Evolutionary conservation across 2,329 filamentous ascomycete genomes (phyloP).

Genomic region (Calonectria hongkongensis): DNA sequence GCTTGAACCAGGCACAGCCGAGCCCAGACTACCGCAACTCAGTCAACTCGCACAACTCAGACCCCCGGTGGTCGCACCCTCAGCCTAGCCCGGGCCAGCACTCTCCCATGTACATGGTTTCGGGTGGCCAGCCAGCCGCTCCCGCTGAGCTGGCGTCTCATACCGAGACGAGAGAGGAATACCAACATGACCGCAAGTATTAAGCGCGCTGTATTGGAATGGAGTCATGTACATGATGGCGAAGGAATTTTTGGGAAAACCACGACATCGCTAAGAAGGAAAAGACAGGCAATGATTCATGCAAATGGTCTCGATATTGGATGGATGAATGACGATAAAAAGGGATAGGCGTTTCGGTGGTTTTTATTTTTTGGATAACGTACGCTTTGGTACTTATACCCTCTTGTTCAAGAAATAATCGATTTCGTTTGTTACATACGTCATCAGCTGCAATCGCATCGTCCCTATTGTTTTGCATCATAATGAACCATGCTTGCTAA

Average conservation of each 20-base stretch:
- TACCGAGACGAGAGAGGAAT: constrained; percentile 68
- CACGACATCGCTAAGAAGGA: neutral
- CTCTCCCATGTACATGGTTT: constrained; percentile 59
- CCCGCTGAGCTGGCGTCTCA: constrained; percentile 68
- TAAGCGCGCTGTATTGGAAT: neutral
- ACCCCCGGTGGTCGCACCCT: constrained; percentile 65
- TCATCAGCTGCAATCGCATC: neutral
- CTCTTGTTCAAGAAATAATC: constrained; percentile 34
- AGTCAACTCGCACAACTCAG: constrained; percentile 45
- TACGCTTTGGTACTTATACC: constrained; percentile 37
- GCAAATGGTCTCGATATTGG: neutral
- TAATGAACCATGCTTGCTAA: neutral
- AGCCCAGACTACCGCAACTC: constrained; percentile 53
- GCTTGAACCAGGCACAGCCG: constrained; percentile 49
- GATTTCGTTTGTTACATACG: constrained; percentile 8
- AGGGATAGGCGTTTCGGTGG: constrained; percentile 29
- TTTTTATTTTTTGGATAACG: constrained; percentile 27
- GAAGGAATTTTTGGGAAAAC: neutral
- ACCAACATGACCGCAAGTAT: constrained; percentile 49
- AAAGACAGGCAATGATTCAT: constrained; percentile 14
- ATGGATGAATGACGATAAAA: constrained; percentile 28
- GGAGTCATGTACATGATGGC: neutral
- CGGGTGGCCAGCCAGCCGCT: constrained; percentile 64
- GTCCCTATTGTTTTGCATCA: neutral
- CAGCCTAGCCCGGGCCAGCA: constrained; percentile 54